A percentile compares a stretch with the other conserved stretches of the same genome.
Conservation (phyloP, 2,329 filamentous ascomycete species). For the Stromatinia cepivora region DNA sequence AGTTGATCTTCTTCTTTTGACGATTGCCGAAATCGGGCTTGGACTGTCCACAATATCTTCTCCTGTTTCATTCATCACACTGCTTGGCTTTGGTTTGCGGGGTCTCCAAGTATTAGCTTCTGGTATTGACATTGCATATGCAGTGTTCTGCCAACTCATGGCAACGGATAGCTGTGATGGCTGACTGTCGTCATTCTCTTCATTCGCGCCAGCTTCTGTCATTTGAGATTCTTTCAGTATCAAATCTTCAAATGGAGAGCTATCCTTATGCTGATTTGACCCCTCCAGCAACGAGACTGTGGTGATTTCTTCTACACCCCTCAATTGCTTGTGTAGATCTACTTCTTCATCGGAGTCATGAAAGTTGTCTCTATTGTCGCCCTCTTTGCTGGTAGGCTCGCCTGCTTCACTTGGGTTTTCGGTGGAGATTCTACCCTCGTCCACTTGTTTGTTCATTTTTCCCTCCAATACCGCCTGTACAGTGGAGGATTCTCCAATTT, state of each 20-base stretch:
- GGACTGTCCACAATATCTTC: constrained; percentile 31
- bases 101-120: constrained; percentile 27
- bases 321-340: neutral
- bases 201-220: neutral
- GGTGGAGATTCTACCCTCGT: neutral
- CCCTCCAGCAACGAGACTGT: neutral
- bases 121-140: neutral
- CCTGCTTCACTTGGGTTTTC: neutral
- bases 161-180: neutral
- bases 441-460: neutral
- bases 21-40: neutral
- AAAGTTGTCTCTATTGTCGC: neutral
- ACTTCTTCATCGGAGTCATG: neutral
- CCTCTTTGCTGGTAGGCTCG: neutral
- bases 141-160: neutral
- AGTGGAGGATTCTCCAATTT: neutral
- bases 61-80: constrained; percentile 27
- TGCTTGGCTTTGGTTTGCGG: constrained; percentile 22
- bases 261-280: neutral
- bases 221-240: constrained; percentile 12
- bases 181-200: neutral
- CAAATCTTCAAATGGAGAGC: neutral
- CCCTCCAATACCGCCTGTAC: neutral
- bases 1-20: constrained; percentile 6
- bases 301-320: neutral